Conservation (phyloP, 495 filamentous ascomycete species). For the Lasiosphaeris hirsuta region DNA sequence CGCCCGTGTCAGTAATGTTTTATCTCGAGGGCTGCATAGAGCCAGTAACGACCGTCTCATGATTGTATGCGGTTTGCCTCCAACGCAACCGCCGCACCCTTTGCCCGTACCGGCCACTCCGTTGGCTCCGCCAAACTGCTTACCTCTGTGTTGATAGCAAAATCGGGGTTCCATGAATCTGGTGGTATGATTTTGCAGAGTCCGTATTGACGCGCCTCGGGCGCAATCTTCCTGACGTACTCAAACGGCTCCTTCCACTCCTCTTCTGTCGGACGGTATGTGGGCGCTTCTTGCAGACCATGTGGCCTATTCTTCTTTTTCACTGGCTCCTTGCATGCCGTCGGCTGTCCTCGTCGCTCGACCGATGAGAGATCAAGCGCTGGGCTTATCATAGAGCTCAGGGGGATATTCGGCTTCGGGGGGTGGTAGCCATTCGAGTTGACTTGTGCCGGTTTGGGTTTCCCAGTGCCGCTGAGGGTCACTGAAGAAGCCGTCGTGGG, state of each 20-base stretch:
- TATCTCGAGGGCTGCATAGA: not conserved
- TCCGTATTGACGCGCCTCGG: slow-evolving; percentile 80
- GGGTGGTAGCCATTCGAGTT: slow-evolving; percentile 54
- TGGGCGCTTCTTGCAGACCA: slow-evolving; percentile 85
- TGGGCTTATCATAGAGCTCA: slow-evolving; percentile 50
- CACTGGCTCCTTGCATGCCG: slow-evolving; percentile 66
- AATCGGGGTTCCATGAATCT: slow-evolving; percentile 87
- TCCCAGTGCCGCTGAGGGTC: slow-evolving; percentile 34
- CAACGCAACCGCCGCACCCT: no score
- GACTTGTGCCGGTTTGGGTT: slow-evolving; percentile 41
- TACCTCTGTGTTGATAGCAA: slow-evolving; percentile 97
- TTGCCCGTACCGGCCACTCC: not conserved
- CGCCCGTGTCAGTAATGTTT: slow-evolving; percentile 13
- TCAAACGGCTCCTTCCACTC: slow-evolving; percentile 92
- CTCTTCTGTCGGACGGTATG: slow-evolving; percentile 84
- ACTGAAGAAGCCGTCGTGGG: slow-evolving; percentile 37
- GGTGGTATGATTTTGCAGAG: slow-evolving; percentile 95
- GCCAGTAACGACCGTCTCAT: not conserved
- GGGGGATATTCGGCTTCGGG: slow-evolving; percentile 42
- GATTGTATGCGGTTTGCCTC: not conserved
- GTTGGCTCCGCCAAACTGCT: slow-evolving; percentile 23
- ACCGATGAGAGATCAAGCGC: slow-evolving; percentile 86
- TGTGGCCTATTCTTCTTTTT: slow-evolving; percentile 75
- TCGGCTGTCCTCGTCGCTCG: slow-evolving; percentile 80
- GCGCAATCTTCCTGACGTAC: slow-evolving; percentile 85